These are phyloP conservation scores for Erodium texanum DNA, from an alignment of 441 rosid species.

Conservation along the genomic window DNA sequence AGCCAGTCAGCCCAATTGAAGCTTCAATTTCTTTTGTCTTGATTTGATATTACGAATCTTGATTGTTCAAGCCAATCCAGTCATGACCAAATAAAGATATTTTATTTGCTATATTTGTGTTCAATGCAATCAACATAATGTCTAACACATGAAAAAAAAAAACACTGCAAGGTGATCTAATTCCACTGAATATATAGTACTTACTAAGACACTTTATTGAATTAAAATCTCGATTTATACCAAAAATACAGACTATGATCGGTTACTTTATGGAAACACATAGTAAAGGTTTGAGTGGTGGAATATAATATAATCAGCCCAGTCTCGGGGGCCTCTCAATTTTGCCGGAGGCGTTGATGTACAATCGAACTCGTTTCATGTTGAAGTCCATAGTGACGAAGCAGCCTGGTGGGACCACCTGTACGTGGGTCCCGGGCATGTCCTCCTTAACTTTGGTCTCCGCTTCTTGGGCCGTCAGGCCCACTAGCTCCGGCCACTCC, in stretches of 20 bases:
- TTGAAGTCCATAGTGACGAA: conserved; percentile 19
- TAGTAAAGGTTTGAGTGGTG: too few species aligned
- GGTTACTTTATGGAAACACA: background rate
- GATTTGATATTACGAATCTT: too few species aligned
- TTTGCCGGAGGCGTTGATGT: conserved; percentile 15
- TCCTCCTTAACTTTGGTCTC: conserved; percentile 22
- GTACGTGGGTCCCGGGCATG: conserved; percentile 10
- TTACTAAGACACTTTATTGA: too few species aligned
- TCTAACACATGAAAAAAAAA: too few species aligned
- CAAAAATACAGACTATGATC: background rate
- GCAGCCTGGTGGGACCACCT: conserved; percentile 14
- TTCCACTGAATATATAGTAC: too few species aligned
- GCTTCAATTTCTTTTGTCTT: too few species aligned
- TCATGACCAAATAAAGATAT: too few species aligned
- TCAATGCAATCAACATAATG: too few species aligned
- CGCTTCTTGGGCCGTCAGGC: conserved; percentile 16
- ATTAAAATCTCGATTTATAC: background rate
- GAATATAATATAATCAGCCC: conserved; percentile 14
- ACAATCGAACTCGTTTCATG: conserved; percentile 13
- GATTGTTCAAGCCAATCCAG: too few species aligned
- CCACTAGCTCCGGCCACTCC: conserved; percentile 22
- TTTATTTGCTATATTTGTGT: too few species aligned
- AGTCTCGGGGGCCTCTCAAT: conserved; percentile 12
- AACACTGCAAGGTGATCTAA: too few species aligned
- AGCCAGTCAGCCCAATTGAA: too few species aligned